Base-by-base conservation (phyloP, 2,329 filamentous ascomycete species). In the Bisporella sp. region DNA sequence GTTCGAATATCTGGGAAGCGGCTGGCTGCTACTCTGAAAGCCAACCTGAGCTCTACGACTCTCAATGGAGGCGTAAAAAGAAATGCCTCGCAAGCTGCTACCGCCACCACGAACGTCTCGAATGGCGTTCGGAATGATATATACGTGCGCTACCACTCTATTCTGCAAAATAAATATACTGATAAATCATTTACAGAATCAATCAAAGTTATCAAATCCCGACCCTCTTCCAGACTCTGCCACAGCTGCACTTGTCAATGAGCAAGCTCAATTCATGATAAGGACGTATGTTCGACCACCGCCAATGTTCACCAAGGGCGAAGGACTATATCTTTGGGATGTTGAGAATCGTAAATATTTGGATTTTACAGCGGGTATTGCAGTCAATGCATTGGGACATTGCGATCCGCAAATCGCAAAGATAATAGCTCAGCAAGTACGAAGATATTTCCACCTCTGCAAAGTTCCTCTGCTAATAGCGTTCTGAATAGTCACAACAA, bases 291-390 rank as follows among this genome's bases (percentile, higher is more conserved):
- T 89, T 47, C 88, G 93, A 30, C 92, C 93, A 45, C 78, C 87
- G 42, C 89, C 90, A 2, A 87, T 97, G 64, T 96, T 99, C 68
- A 82, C 90, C 52, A 87, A 84, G 67, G 93, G 91, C 56, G 75
- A 89, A 65, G 93, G 93, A 2, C 90, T 85, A 54, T 91, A 90
- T 67, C 69, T 99, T 55, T 97, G 84, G 81, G 93, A 99, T 67
- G 72, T 92, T 37, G 90, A 96, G 71, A 87, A 93, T 65, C 76
- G 88, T 54, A 84, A 83, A 66, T 99, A 96, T 67, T 77, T 99
- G 31, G 93, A 99, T 70, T 89, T 99, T 63, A 97, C 93, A 1
- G 86, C 91, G 7, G 93, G 93, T 45, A 99, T 99, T 65, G 93
- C 93, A 12, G 93, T 99, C 66, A 96, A 92, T 70, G 83, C 87